phyloP scores from a whole-genome alignment of 1,139 yeast species.

The Blastobotrys indianensis region DNA sequence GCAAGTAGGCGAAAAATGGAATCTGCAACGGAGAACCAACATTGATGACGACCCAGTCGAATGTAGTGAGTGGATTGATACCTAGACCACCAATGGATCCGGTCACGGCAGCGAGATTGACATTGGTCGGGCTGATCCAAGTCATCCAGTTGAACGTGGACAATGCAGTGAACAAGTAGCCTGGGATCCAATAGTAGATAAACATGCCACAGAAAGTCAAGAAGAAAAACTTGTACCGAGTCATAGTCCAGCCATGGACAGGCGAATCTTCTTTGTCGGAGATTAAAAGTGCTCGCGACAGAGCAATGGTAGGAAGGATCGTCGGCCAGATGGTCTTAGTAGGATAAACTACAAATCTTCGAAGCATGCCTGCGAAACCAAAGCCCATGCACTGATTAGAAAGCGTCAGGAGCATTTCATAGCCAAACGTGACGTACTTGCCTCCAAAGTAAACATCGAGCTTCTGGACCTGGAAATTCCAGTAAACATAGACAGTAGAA shows the following conservation, averaged over 20 bases:
- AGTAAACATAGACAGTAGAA: slow-evolving; percentile 41
- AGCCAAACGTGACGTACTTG: slow-evolving; percentile 44
- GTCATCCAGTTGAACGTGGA: slow-evolving; percentile 53
- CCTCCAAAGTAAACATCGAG: slow-evolving; percentile 37
- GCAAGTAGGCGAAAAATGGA: slow-evolving; percentile 44
- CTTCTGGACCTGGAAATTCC: slow-evolving; percentile 35
- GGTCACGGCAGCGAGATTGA: slow-evolving; percentile 45
- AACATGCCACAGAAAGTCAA: slow-evolving; percentile 37
- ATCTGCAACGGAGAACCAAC: slow-evolving; percentile 31
- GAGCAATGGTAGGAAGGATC: slow-evolving; percentile 47
- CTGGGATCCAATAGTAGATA: slow-evolving; percentile 52
- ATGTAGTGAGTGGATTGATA: slow-evolving; percentile 46
- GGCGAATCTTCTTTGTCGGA: slow-evolving; percentile 27
- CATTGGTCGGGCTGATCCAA: slow-evolving; percentile 51
- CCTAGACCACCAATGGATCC: slow-evolving; percentile 50
- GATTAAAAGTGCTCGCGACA: slow-evolving; percentile 46
- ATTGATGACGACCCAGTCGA: slow-evolving; percentile 45
- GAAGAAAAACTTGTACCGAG: slow-evolving; percentile 43
- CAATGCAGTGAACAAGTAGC: slow-evolving; percentile 44
- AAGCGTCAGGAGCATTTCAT: slow-evolving; percentile 44
- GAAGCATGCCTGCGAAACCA: slow-evolving; percentile 55
- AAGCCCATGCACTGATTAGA: slow-evolving; percentile 55
- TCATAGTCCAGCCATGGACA: slow-evolving; percentile 44
- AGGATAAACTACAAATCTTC: slow-evolving; percentile 53
- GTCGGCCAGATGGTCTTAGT: slow-evolving; percentile 54